Base-by-base conservation (phyloP, 805 yeast species). In the Cyberlindnera samutprakarnensis region DNA sequence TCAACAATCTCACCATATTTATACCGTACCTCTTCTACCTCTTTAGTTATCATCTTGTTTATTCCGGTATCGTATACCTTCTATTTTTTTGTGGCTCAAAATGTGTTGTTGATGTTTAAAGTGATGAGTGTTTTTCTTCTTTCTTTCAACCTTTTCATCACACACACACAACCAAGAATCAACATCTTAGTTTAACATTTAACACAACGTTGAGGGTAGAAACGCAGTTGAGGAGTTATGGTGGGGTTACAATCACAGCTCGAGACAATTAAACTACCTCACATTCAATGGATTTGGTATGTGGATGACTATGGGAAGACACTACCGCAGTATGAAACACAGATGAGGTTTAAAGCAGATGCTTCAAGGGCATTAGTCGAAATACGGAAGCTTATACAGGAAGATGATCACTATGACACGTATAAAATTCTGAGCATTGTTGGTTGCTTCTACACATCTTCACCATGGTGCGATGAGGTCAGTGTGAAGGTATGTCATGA, bases 381-480 rank as follows among this genome's bases (percentile, higher is more conserved):
- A 11, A 10, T 27, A 9, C 21, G 18, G 12, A 18, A n/a, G 14
- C 14, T 13, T n/a, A 18, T 27, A 8, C 12, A 12, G 4, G 12
- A 13, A 6, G 11, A n/a, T 10, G 10, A 15, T 11, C 6, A 15
- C 14, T 14, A n/a, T 10, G 25, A 10, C 9, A 11, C 25, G 5
- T 21, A 14, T n/a, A 22, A 30, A n/a, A 8, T 32, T 3, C 20
- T 26, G 1, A 11, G 12, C 4, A 15, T 12, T 2, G 14, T 39
- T 5, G 35, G 42, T 3, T 19, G 25, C 7, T 47, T 27, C 24
- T 28, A 25, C 10, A 30, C 37, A 23, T 34, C 18, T 1, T 18
- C 42, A 0, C 53, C 53, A 2, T 49, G 53, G 53, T 38, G 42
- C 23, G 48, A 45, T 22, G 12, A 17, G 4, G 22, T 9, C 6